Conservation (phyloP, 1,284 basidiomycete genomes). For the Cryptococcus sp. region DNA sequence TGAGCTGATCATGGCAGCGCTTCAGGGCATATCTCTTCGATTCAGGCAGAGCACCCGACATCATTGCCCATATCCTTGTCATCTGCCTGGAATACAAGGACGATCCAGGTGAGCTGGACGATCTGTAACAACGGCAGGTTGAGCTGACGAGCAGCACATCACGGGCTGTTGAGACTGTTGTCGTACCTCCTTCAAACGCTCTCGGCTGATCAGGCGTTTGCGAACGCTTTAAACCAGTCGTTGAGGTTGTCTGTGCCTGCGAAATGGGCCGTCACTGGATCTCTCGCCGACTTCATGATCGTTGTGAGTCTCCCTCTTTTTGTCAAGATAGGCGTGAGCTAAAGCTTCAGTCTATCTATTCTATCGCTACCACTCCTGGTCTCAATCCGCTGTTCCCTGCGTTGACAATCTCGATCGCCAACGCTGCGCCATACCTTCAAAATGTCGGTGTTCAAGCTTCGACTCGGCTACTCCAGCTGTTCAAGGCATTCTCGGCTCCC, state of each 20-base stretch:
- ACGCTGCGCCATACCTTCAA: constrained; percentile 78
- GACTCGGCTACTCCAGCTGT: constrained; percentile 75
- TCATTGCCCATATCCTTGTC: constrained; percentile 70
- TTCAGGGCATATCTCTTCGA: constrained; percentile 74
- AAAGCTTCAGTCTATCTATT: constrained; percentile 67
- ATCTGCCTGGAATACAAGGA: constrained; percentile 80
- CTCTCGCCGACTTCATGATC: constrained; percentile 76
- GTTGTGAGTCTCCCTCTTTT: constrained; percentile 54
- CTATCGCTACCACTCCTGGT: constrained; percentile 81
- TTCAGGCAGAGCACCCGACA: constrained; percentile 67
- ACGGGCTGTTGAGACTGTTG: constrained; percentile 80
- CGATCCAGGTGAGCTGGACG: constrained; percentile 63
- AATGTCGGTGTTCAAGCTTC: constrained; percentile 75
- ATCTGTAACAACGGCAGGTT: constrained; percentile 8
- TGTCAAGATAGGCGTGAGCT: neutral
- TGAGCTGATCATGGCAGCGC: too few relatives aligned
- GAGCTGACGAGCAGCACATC: constrained; percentile 58
- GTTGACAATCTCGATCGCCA: constrained; percentile 81
- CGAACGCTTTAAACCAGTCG: constrained; percentile 56
- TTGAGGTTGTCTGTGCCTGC: constrained; percentile 59
- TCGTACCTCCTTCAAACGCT: constrained; percentile 89
- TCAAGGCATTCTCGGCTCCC: constrained; percentile 82
- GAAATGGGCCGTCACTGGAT: constrained; percentile 69
- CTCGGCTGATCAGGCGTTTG: constrained; percentile 75
- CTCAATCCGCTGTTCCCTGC: constrained; percentile 84